phyloP scores from a whole-genome alignment of 176 grass and related monocot genomes.

The Phyllostachys edulis region DNA sequence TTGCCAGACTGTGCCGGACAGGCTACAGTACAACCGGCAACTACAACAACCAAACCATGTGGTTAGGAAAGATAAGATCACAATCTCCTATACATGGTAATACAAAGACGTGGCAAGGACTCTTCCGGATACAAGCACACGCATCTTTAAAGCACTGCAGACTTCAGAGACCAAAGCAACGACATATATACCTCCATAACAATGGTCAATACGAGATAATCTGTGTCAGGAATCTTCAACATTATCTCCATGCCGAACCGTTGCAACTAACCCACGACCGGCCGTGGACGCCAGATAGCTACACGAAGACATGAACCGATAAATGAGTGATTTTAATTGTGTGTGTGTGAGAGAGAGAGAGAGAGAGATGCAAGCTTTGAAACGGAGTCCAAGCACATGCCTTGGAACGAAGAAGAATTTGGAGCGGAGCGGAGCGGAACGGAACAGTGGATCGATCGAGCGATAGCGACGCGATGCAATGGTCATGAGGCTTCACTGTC shows the following conservation, averaged over 20 bases:
- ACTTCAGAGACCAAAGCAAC: neutral
- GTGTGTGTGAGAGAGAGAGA: neutral
- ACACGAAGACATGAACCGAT: neutral
- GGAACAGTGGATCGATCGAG: too few species aligned
- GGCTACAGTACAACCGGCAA: too few species aligned
- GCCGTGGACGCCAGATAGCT: neutral
- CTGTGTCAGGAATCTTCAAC: neutral
- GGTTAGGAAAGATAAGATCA: too few species aligned
- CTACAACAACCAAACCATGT: too few species aligned
- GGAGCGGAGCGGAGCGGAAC: neutral
- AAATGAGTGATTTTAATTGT: neutral
- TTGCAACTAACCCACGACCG: neutral
- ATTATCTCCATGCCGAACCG: neutral
- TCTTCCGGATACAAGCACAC: neutral
- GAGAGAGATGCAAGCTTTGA: neutral
- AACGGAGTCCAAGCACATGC: conserved; percentile 34
- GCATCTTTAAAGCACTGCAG: neutral
- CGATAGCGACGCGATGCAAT: neutral
- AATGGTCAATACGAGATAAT: neutral
- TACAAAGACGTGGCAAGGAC: neutral
- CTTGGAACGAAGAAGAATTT: neutral
- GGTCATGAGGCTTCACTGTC: neutral
- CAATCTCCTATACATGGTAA: too few species aligned
- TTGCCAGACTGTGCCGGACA: too few species aligned
- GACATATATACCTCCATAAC: neutral